Base-by-base conservation (phyloP, 306 rosid genomes). In the Glycyrrhiza uralensis region DNA sequence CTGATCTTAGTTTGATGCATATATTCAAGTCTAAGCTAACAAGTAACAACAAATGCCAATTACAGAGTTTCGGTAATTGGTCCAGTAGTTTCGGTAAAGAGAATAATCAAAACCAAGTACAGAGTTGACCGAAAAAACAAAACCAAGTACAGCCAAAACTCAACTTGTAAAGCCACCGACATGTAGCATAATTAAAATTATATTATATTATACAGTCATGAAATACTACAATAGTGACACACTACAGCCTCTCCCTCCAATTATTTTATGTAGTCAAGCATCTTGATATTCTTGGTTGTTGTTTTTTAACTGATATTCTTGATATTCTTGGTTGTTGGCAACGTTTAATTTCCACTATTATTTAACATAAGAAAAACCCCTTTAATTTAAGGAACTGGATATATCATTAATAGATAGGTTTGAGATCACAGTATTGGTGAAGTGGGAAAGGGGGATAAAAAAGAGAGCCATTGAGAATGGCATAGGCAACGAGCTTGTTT, bases 401-500 rank as follows among this genome's bases (percentile, higher is more conserved):
- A n/a, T n/a, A n/a, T n/a, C n/a, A n/a, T 87, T 82, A 87, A 49
- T 30, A 80, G 18, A 92, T 60, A 14, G 81, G 86, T 17, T 72
- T 60, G 41, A 89, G 80, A 63, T 85, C 74, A 83, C 94, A 92
- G n/a, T 45, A 85, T 26, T 71, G 28, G 4, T 80, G 81, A 28
- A 88, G 76, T 24, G 85, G 86, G 75, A 92, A 86, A 59, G 83
- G 87, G 12, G 96, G 92, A 51, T 92, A 58, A 61, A 55, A 89
- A 66, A 73, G 76, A 49, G 90, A 84, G 62, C 96, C 91, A 66
- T 72, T 90, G 32, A 92, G 85, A 69, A 90, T 88, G 26, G 92
- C 94, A 56, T 9, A 4, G 2, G 96, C 64, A 1, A 85, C 36
- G 13, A 86, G 67, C 80, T 86, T 90, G 81, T 90, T 92, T 17